Conservation (phyloP, 306 rosid genomes). For the Hippophae tibetana region DNA sequence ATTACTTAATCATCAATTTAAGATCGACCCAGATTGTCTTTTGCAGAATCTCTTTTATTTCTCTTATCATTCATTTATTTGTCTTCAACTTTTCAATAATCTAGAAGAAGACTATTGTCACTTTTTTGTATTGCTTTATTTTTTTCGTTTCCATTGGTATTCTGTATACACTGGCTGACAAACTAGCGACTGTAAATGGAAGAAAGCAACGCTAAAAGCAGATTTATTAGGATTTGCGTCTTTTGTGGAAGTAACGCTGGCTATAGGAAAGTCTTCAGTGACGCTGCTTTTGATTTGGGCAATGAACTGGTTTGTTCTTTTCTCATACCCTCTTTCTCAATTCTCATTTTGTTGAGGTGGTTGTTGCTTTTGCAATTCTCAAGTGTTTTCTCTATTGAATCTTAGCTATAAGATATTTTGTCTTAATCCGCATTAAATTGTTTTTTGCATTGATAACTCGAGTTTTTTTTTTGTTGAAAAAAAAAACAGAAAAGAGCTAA, state of each 20-base stretch:
- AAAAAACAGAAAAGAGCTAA: neutral
- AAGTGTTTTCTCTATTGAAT: constrained; percentile 6
- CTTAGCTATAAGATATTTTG: neutral
- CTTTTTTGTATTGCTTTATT: neutral
- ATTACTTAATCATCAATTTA: constrained; percentile 22
- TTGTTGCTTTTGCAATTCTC: neutral
- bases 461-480: neutral
- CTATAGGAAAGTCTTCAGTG: constrained; percentile 61
- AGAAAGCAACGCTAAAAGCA: constrained; percentile 45
- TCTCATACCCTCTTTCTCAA: neutral
- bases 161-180: constrained; percentile 15
- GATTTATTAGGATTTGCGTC: constrained; percentile 71
- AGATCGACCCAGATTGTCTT: constrained; percentile 33
- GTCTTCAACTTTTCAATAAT: constrained; percentile 13
- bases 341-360: constrained; percentile 11
- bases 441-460: neutral
- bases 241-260: constrained; percentile 97
- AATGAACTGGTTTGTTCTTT: constrained; percentile 60
- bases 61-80: constrained; percentile 11
- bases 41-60: constrained; percentile 20
- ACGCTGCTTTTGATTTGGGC: constrained; percentile 78
- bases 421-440: neutral
- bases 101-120: constrained; percentile 8
- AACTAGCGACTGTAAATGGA: constrained; percentile 49
- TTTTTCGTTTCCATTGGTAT: constrained; percentile 25